Evolutionary conservation across 257 asterid genomes (phyloP).

Genomic region (Leonotis leonurus): DNA sequence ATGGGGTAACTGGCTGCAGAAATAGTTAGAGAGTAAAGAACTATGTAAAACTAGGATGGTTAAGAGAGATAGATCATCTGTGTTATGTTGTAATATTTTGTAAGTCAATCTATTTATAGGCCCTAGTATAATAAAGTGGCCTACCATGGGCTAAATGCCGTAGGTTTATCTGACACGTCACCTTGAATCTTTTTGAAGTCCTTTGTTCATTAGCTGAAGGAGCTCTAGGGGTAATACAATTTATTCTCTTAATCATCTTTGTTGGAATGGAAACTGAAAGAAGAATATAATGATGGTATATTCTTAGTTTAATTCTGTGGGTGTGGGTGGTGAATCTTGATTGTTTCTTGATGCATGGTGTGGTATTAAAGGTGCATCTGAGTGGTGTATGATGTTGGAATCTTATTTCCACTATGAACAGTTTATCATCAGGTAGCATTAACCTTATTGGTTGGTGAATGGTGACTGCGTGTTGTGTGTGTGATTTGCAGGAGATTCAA

Average conservation of each 20-base stretch:
- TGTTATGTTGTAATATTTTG: constrained; percentile 32
- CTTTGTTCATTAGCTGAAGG: neutral
- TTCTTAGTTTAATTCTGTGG: neutral
- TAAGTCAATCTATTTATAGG: constrained; percentile 10
- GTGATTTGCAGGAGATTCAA: neutral
- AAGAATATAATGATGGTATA: neutral
- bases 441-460: neutral
- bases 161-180: neutral
- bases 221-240: too few species aligned
- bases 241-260: too few species aligned
- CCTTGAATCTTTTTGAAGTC: neutral
- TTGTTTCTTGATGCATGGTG: too few species aligned
- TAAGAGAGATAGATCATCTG: constrained; percentile 6
- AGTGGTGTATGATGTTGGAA: neutral
- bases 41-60: constrained; percentile 35
- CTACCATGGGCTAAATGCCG: neutral
- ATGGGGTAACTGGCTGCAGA: constrained; percentile 15
- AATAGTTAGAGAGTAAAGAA: constrained; percentile 15
- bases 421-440: neutral
- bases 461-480: neutral
- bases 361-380: neutral
- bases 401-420: neutral
- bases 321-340: neutral
- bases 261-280: neutral
- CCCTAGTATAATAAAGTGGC: constrained; percentile 13